These are phyloP conservation scores for Cryphonectria nitschkei DNA, from an alignment of 2,329 filamentous ascomycete genomes.

Conservation along the genomic window DNA sequence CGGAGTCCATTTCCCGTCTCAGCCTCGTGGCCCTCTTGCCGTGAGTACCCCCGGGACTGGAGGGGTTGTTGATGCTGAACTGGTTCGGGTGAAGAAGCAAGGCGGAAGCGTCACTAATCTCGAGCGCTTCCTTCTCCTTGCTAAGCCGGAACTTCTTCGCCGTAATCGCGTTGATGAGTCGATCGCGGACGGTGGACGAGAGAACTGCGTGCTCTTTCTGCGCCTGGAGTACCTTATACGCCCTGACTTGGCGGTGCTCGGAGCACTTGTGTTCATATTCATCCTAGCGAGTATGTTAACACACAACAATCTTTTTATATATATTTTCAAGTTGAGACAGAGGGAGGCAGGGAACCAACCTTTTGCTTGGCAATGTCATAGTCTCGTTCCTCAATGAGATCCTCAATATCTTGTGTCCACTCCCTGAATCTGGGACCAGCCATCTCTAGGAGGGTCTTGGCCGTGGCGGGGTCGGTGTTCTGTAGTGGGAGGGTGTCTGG, in stretches of 20 bases:
- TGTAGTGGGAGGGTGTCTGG: slow-evolving; percentile 38
- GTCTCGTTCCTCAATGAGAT: slow-evolving; percentile 85
- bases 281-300: slow-evolving; percentile 46
- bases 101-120: slow-evolving; percentile 68
- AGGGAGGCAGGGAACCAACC: slow-evolving; percentile 55
- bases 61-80: slow-evolving; percentile 67
- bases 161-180: slow-evolving; percentile 67
- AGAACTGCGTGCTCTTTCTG: slow-evolving; percentile 64
- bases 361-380: slow-evolving; percentile 78
- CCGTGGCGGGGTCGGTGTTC: slow-evolving; percentile 41
- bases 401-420: slow-evolving; percentile 85
- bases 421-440: slow-evolving; percentile 84
- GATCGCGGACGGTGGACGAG: slow-evolving; percentile 64
- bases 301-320: background rate
- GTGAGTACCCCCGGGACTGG: slow-evolving; percentile 65
- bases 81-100: slow-evolving; percentile 70
- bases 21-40: slow-evolving; percentile 66
- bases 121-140: slow-evolving; percentile 69
- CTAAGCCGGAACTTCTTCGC: slow-evolving; percentile 67
- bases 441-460: slow-evolving; percentile 67
- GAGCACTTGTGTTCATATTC: slow-evolving; percentile 66
- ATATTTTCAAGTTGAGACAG: background rate
- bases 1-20: slow-evolving; percentile 61
- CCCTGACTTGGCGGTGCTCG: slow-evolving; percentile 62
- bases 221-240: slow-evolving; percentile 65